Base-by-base conservation (phyloP, 2,329 filamentous ascomycete genomes). In the Penicillium sp. region DNA sequence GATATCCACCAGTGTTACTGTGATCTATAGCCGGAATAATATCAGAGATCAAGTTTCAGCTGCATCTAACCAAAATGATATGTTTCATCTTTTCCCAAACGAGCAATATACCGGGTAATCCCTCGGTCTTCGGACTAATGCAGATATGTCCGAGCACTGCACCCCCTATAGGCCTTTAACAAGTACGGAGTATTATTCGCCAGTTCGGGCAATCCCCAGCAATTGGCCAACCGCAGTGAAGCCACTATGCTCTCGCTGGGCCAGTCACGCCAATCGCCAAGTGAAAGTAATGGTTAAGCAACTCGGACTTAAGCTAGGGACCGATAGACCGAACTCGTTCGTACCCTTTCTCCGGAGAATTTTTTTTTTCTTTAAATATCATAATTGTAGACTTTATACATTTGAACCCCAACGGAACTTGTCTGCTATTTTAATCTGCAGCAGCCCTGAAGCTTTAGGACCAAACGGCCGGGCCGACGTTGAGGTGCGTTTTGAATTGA, bases 401-500 rank as follows among this genome's bases (percentile, higher is more conserved):
- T 18, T 10, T 32, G 6, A 39, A 31, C 12, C 6, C 0, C 7
- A 27, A 21, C 32, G 32, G 8, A 32, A 49, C 35, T 15, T 4
- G 9, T n/a, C 27, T 10, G 18, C 3, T 6, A 31, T 42, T 25
- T 7, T 15, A 23, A 40, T 31, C 25, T 39, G 9, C 32, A 3
- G 23, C 8, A 18, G 34, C 15, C n/a, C n/a, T 38, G 32, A 7
- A 31, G 3, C 29, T 44, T 37, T 7, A 35, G 38, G 40, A 27
- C 29, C 37, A 41, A 39, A 50, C 47, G 27, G 27, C 27, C 9
- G 18, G 18, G 40, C 23, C 25, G 29, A 52, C 37, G 15, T 38
- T 32, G 21, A 52, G 44, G 50, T 40, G 37, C 47, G 50, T 54
- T 51, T 25, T 7, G 21, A 54, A 50, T 45, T 12, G 21, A 44